Conservation (phyloP, 805 yeast genomes). For the Crinitomyces ghanaensis region DNA sequence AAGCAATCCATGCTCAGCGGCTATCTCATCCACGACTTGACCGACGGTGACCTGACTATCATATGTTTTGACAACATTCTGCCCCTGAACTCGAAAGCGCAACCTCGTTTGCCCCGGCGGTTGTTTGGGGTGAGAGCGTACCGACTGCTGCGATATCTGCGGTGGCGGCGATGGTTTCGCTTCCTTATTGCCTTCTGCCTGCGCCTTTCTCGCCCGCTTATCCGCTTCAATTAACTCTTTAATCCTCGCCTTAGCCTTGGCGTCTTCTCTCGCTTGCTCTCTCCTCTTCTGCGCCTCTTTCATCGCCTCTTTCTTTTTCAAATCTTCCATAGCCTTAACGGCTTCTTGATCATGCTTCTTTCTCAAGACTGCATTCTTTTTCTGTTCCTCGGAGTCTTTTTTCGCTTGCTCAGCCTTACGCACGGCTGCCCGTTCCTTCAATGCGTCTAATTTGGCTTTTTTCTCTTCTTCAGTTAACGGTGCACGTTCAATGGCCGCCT, state of each 20-base stretch:
- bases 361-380: constrained; percentile 21
- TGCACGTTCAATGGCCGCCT: constrained; percentile 1
- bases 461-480: constrained; percentile 22
- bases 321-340: constrained; percentile 20
- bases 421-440: constrained; percentile 22
- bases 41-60: too few species aligned
- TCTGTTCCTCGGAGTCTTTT: constrained; percentile 19
- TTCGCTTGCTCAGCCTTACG: constrained; percentile 24
- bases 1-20: too few species aligned
- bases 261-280: constrained; percentile 22
- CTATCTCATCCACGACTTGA: too few species aligned
- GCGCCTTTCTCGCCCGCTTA: constrained; percentile 15
- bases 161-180: too few species aligned
- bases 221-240: constrained; percentile 27
- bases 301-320: constrained; percentile 22
- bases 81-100: too few species aligned
- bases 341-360: constrained; percentile 22
- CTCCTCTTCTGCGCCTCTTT: constrained; percentile 23
- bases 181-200: constrained; percentile 6
- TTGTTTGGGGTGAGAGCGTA: too few species aligned
- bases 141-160: too few species aligned
- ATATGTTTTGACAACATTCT: too few species aligned
- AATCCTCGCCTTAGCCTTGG: constrained; percentile 22
- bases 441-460: constrained; percentile 20
- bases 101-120: too few species aligned